A percentile compares a stretch with the other conserved stretches of the same genome.
Evolutionary conservation across 225 moss, liverwort and hornwort genomes (phyloP).

Genomic region (Marchantia paleacea): DNA sequence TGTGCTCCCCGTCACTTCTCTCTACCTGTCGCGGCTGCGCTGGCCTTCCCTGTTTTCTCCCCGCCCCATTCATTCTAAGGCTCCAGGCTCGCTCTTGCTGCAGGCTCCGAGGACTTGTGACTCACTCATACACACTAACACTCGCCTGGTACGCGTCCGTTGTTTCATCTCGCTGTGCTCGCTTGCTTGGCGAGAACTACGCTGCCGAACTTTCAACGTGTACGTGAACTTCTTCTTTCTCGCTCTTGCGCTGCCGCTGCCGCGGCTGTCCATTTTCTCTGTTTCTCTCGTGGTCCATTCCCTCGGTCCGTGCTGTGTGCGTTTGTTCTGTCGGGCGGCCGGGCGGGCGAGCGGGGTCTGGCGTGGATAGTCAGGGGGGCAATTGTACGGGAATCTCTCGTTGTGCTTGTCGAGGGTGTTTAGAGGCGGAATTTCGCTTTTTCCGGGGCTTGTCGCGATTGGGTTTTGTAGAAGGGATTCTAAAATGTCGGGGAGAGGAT

Average conservation of each 20-base stretch:
- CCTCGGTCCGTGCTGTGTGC: not conserved
- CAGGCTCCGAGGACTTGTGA: constrained; percentile 6
- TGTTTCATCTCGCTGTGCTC: constrained; percentile 3
- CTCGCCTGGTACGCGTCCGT: not conserved
- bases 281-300: not conserved
- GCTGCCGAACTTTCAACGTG: not conserved
- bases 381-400: not conserved
- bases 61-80: constrained; percentile 6
- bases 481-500: not conserved
- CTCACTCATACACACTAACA: not conserved
- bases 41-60: not conserved
- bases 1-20: not conserved
- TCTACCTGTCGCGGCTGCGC: constrained; percentile 4
- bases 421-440: not conserved
- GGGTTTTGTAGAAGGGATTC: not conserved
- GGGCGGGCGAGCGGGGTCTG: not conserved
- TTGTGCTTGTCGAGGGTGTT: not conserved
- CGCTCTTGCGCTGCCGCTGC: too few relatives aligned
- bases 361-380: not conserved
- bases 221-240: not conserved
- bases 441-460: not conserved
- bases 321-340: too few relatives aligned
- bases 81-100: constrained; percentile 5
- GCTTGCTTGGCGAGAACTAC: constrained; percentile 7
- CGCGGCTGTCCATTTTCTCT: not conserved